Conservation (phyloP, 371 early-diverging fungal genomes). For the Mortierella sp. region DNA sequence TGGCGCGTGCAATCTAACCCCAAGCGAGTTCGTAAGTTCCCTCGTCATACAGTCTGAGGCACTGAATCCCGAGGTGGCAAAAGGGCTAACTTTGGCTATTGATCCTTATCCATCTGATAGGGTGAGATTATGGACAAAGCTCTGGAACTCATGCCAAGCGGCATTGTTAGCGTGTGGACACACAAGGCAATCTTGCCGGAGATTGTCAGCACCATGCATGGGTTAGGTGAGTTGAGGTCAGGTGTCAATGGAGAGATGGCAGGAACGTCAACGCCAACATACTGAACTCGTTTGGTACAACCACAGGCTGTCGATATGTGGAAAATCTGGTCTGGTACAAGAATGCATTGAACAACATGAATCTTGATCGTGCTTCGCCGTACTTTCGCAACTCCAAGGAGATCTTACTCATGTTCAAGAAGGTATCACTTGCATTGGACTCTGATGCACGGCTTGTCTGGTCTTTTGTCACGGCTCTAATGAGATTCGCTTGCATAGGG, state of each 20-base stretch:
- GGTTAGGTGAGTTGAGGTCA: slow-evolving; percentile 53
- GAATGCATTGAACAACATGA: slow-evolving; percentile 62
- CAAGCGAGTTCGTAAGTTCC: slow-evolving; percentile 53
- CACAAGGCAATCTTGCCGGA: slow-evolving; percentile 70
- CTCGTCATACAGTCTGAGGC: not conserved
- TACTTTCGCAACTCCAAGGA: slow-evolving; percentile 63
- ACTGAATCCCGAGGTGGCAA: not conserved
- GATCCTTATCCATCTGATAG: slow-evolving; percentile 25
- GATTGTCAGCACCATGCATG: slow-evolving; percentile 67
- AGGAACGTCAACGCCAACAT: too few relatives aligned
- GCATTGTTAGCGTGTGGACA: slow-evolving; percentile 72
- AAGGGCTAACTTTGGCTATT: too few relatives aligned
- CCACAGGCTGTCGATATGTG: slow-evolving; percentile 68
- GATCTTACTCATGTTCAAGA: slow-evolving; percentile 72
- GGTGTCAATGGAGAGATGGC: too few relatives aligned
- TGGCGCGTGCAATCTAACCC: slow-evolving; percentile 57
- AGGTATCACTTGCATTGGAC: slow-evolving; percentile 32
- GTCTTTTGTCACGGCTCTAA: not conserved
- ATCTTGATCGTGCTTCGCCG: slow-evolving; percentile 60
- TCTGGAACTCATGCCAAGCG: slow-evolving; percentile 60
- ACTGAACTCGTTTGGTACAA: too few relatives aligned
- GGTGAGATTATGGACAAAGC: slow-evolving; percentile 60
- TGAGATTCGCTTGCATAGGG: slow-evolving; percentile 45
- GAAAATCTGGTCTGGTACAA: slow-evolving; percentile 78
- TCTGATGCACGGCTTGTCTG: too few relatives aligned